Base-by-base conservation (phyloP, 805 yeast species). In the Hanseniaspora nectarophila region DNA sequence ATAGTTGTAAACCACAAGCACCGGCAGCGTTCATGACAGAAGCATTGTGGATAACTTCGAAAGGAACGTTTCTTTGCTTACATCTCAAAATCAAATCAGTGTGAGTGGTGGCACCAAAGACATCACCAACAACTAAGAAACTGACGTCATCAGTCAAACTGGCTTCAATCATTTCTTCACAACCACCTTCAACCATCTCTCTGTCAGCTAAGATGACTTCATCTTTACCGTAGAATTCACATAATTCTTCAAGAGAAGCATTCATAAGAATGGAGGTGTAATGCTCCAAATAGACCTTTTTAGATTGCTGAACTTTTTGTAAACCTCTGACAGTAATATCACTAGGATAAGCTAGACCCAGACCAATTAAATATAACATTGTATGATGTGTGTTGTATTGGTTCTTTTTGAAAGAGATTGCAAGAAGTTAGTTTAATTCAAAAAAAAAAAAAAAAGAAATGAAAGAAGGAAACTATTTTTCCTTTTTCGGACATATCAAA, bases 11-110 rank as follows among this genome's bases (percentile, higher is more conserved):
- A 21, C 98, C 98, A 70, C 97, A 88, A 1, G 97, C 95, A 18
- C 98, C 98, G 24, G 90, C 95, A 0, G 97, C 98, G 64, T 90
- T 90, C 96, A 92, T 88, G 12, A 90, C 92, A 16, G 95, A 85
- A 1, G 98, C 98, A 66, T 90, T 90, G 70, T 90, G 98, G 55
- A 90, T 78, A 37, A 84, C 76, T 63, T 85, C 94, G 42, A 85
- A 85, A 47, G 75, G 70, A 62, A 92, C 86, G 2, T 78, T 78
- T 55, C 81, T 73, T 66, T 85, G 95, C 59, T 95, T 77, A 42
- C 98, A 97, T 62, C 98, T 74, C 55, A 90, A 76, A 39, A 89
- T 86, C 56, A 90, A 73, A 69, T 92, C 98, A 0, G 97, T 87
- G 69, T 90, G 98, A 0, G 98, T 90, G 4, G 98, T 90, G 31